Percentiles rank a stretch among this genome's conserved stretches.
phyloP scores from a whole-genome alignment of 2,329 filamentous ascomycete species.

The Phialemoniopsis sp. region DNA sequence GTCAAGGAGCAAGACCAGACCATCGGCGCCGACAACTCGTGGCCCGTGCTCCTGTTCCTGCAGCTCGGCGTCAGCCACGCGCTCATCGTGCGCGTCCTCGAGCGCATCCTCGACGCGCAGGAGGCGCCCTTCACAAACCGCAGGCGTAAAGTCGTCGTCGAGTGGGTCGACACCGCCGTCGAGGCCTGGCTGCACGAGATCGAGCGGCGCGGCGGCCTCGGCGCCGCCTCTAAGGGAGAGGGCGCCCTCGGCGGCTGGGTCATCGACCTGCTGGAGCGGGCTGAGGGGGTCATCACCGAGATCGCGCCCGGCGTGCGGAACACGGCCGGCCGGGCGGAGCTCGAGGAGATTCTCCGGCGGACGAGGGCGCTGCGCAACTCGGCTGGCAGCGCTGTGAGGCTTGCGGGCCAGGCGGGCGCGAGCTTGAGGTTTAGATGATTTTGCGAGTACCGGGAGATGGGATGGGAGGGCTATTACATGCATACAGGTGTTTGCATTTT shows the following conservation, averaged over 20 bases:
- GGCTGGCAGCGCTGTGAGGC: conserved; percentile 13
- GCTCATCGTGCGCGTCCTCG: conserved; percentile 51
- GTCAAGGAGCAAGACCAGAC: conserved; percentile 54
- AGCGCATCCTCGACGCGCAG: conserved; percentile 54
- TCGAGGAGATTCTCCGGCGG: conserved; percentile 13
- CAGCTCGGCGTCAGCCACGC: conserved; percentile 52
- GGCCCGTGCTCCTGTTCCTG: conserved; percentile 54
- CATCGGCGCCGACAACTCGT: conserved; percentile 51
- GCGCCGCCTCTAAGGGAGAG: conserved; percentile 25
- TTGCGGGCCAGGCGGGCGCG: conserved; percentile 3
- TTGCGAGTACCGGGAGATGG: not conserved
- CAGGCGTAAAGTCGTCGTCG: conserved; percentile 44
- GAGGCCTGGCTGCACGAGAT: conserved; percentile 45
- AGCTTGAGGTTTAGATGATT: conserved; percentile 11
- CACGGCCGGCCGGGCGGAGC: conserved; percentile 30
- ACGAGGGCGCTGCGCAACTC: conserved; percentile 15
- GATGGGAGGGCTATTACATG: no score
- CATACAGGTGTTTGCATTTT: no score
- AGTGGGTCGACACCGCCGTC: conserved; percentile 48
- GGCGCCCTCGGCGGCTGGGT: conserved; percentile 37
- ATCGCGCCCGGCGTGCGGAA: conserved; percentile 26
- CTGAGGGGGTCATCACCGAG: conserved; percentile 38
- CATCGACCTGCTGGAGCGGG: conserved; percentile 44
- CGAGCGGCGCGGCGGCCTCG: conserved; percentile 38
- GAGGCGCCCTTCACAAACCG: conserved; percentile 54